Conservation (phyloP, 345 rosid species). For the Angophora floribunda region DNA sequence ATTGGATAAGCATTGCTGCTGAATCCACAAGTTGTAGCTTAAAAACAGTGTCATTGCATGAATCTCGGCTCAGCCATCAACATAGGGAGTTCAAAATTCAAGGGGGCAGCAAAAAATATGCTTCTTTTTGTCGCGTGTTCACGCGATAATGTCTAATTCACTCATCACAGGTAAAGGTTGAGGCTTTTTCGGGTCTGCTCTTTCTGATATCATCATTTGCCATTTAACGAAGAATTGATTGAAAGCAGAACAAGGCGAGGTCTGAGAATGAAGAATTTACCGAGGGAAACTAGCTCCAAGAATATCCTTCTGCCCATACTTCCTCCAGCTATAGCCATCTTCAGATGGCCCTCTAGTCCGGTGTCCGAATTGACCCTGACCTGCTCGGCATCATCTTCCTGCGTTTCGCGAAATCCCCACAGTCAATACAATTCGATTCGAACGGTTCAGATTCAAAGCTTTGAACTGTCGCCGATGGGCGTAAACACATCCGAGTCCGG, state of each 20-base stretch:
- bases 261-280: constrained; percentile 15
- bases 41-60: background rate
- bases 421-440: background rate
- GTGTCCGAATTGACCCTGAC: constrained; percentile 25
- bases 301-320: constrained; percentile 88
- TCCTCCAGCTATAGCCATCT: constrained; percentile 88
- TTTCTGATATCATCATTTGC: background rate
- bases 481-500: background rate
- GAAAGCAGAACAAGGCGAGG: background rate
- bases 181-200: background rate
- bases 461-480: background rate
- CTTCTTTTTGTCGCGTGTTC: background rate
- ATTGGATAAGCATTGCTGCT: background rate
- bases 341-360: constrained; percentile 40
- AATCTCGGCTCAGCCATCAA: background rate
- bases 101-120: background rate
- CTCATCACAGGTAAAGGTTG: background rate
- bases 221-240: background rate
- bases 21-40: background rate
- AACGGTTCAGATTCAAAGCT: background rate
- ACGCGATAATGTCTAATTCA: background rate
- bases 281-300: constrained; percentile 72
- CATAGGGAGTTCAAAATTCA: background rate
- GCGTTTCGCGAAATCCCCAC: background rate
- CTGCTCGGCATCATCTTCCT: constrained; percentile 45